Evolutionary conservation across 768 basidiomycete genomes (phyloP), one percentile per base, ranked within the genome.

Genomic region (Rhodosporidiobolus odoratus): DNA sequence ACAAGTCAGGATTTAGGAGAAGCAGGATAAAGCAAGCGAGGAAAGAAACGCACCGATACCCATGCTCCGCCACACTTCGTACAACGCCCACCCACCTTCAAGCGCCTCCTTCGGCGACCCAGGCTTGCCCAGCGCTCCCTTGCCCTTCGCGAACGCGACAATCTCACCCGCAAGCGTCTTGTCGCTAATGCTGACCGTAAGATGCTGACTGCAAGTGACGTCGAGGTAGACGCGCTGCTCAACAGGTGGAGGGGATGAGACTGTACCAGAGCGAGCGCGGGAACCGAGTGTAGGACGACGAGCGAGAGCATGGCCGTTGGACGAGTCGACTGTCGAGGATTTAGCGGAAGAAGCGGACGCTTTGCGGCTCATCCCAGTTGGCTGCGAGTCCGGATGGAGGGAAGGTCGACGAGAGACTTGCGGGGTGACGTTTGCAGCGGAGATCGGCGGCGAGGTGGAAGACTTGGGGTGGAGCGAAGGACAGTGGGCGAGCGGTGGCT

Each of bases 21-120:
- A 38, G 54, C 25, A 63, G 40, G 34, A 47, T 34, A 13, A 25
- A 16, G 23, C 40, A 32, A 25, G 43, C 43, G 52, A 53, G 21
- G 21, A 53, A 30, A 6, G 23, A 52, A 35, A 79, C 82, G 71
- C 77, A 94, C 93, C 93, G 87, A 94, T 89, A 68, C 92, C 93
- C 77, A 93, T 89, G 77, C 93, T 90, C 72, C 91, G 89, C 41
- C 90, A 90, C 37, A 94, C 80, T 80, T 98, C 95, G 78, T 85
- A 94, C 37, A 98, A 78, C 84, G 93, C 92, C 90, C 91, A 96
- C 10, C 85, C 87, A 40, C 74, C 76, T 25, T 76, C 79, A 8
- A 84, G 86, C 15, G 80, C 80, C 80, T 83, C 85, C 56, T 85
- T 84, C 52, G 84, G 84, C 3, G 52, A 27, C 53, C 4, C 30